Conservation (phyloP, 2,329 filamentous ascomycete genomes). For the Claviceps arundinis region DNA sequence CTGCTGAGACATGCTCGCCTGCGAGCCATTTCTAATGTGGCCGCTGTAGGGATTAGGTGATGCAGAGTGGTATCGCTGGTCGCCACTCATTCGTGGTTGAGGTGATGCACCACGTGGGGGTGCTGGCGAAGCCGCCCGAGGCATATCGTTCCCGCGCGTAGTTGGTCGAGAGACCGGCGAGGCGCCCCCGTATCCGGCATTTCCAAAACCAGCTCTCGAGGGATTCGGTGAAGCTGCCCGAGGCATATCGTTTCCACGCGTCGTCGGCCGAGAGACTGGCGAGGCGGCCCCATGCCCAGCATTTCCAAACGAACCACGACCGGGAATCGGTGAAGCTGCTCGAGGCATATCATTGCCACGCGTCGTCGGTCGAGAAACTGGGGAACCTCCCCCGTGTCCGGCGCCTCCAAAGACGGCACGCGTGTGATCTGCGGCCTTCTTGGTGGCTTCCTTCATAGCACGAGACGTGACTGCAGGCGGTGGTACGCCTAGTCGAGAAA, state of each 20-base stretch:
- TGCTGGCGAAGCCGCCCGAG: conserved; percentile 53
- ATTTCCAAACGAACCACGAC: conserved; percentile 26
- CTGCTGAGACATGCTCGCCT: conserved; percentile 26
- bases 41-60: conserved; percentile 52
- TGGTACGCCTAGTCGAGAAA: conserved; percentile 73
- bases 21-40: conserved; percentile 24
- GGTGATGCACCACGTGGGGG: conserved; percentile 52
- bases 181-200: conserved; percentile 13
- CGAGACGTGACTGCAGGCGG: conserved; percentile 84
- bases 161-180: conserved; percentile 39
- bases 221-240: conserved; percentile 38
- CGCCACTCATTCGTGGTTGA: conserved; percentile 39
- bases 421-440: conserved; percentile 75
- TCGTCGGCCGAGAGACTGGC: conserved; percentile 40
- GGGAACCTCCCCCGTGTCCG: conserved; percentile 18
- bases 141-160: conserved; percentile 46
- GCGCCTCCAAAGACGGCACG: conserved; percentile 54
- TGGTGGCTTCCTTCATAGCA: conserved; percentile 90
- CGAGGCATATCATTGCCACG: conserved; percentile 46
- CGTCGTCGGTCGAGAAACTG: conserved; percentile 44
- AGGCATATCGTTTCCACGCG: conserved; percentile 45
- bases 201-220: neutral
- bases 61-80: conserved; percentile 33
- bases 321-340: conserved; percentile 54
- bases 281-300: conserved; percentile 9